Base-by-base conservation (phyloP, 1,139 yeast species). In the Zygosaccharomyces pseudobailii region DNA sequence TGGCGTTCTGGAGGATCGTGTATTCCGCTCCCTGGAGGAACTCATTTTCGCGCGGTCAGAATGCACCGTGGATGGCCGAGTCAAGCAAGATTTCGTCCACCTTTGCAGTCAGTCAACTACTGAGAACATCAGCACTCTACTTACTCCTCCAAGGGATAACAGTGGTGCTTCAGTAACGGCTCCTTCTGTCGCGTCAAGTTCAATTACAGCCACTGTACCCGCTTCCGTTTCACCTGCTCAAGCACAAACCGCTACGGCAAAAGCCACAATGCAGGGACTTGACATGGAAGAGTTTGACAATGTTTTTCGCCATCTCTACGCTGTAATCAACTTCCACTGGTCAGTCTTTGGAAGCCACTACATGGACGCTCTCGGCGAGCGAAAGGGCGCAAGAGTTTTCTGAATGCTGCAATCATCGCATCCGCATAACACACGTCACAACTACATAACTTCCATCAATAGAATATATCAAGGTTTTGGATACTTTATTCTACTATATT, bases 1-100 rank as follows among this genome's bases (percentile, higher is more conserved):
- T 66, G 83, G 84, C 10, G 74, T 87, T 46, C 74, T 88, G 76
- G 96, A 88, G 68, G 74, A 75, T 42, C 80, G 82, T 54, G 73
- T 82, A 21, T 82, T 84, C 65, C 76, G 76, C 50, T 56, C 61
- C 9, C 50, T 61, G 33, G 66, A 58, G 50, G 65, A 60, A 22
- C 52, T 52, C 34, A 62, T 62, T 20, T 62, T 54, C 48, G 48
- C 51, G 35, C 61, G 55, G 42, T 58, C 68, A 4, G 49, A 49
- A 24, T 63, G 68, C 47, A 62, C 68, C 10, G 51, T 59, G 33
- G 67, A 63, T 42, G 68, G 68, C 6, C 56, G 63, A 36, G 65
- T 65, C 10, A 65, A 61, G 40, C 68, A 63, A 47, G 67, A 65
- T 45, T 65, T 65, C 47, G 58, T 65, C 34, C 57, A 63, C 31